phyloP scores from a whole-genome alignment of 2,329 filamentous ascomycete species.

The Trichophyton verrucosum region DNA sequence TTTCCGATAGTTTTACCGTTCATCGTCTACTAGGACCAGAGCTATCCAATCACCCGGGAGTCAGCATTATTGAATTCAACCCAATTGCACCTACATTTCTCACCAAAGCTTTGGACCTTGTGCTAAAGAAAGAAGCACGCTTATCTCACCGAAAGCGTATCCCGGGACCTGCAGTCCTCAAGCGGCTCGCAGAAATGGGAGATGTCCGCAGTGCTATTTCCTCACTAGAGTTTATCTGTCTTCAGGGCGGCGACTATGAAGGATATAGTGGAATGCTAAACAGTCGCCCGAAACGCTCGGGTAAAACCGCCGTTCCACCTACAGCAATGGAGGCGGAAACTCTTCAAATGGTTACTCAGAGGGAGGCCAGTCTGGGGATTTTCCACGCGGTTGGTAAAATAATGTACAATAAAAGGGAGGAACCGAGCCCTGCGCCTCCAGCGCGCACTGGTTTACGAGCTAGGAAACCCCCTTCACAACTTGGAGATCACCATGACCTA shows the following conservation, averaged over 20 bases:
- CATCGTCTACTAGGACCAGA: constrained; percentile 80
- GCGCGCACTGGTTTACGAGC: constrained; percentile 21
- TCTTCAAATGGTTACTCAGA: constrained; percentile 66
- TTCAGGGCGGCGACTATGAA: constrained; percentile 62
- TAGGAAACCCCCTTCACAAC: constrained; percentile 48
- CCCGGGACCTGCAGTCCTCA: constrained; percentile 66
- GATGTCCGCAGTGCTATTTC: constrained; percentile 90
- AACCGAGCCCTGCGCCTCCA: constrained; percentile 21
- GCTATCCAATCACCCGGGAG: constrained; percentile 67
- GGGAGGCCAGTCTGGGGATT: constrained; percentile 81
- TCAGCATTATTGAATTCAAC: constrained; percentile 82
- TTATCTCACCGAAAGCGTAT: constrained; percentile 57
- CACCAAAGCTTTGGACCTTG: constrained; percentile 66
- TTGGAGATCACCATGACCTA: constrained; percentile 47
- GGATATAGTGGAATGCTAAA: constrained; percentile 64
- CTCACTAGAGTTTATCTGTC: constrained; percentile 79
- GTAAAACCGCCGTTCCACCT: constrained; percentile 37
- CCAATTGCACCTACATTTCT: constrained; percentile 76
- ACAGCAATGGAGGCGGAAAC: constrained; percentile 70
- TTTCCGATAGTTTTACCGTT: constrained; percentile 83
- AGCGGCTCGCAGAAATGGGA: constrained; percentile 69
- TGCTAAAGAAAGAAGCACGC: constrained; percentile 74
- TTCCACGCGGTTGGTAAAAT: constrained; percentile 96
- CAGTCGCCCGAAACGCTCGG: constrained; percentile 52
- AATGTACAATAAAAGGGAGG: constrained; percentile 81